These are phyloP conservation scores for Achlya hypogyna DNA, from an alignment of 352 stramenopile species.

Conservation along the genomic window DNA sequence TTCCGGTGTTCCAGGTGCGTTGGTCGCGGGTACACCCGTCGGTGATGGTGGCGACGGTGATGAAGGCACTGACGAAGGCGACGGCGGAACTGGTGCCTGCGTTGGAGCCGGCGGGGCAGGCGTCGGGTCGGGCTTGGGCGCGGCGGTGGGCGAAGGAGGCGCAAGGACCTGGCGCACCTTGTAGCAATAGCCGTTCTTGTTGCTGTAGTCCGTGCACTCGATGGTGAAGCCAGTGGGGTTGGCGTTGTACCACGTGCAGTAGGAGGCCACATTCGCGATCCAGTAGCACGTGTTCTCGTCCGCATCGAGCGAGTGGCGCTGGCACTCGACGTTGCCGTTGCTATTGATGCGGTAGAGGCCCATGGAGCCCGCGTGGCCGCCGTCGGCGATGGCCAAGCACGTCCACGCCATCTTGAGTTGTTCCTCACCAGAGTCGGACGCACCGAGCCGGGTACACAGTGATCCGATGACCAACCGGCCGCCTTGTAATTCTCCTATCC, in stretches of 20 bases:
- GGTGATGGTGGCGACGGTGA: no score
- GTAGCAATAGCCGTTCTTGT: neutral
- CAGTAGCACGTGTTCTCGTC: neutral
- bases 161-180: neutral
- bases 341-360: neutral
- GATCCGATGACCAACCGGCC: neutral
- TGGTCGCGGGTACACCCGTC: neutral
- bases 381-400: neutral
- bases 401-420: neutral
- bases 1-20: neutral
- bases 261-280: neutral
- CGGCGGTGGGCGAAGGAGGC: neutral
- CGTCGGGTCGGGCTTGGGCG: neutral
- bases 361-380: neutral
- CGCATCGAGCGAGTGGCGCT: neutral
- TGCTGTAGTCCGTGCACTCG: neutral
- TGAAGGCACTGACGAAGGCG: neutral
- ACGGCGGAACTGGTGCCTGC: no score
- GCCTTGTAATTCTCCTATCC: no score
- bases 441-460: neutral
- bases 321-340: neutral
- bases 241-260: neutral
- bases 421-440: no score
- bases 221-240: neutral
- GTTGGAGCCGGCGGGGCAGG: no score